These are phyloP conservation scores for Verruconis gallopava DNA, from an alignment of 2,329 filamentous ascomycete species.

Conservation along the genomic window DNA sequence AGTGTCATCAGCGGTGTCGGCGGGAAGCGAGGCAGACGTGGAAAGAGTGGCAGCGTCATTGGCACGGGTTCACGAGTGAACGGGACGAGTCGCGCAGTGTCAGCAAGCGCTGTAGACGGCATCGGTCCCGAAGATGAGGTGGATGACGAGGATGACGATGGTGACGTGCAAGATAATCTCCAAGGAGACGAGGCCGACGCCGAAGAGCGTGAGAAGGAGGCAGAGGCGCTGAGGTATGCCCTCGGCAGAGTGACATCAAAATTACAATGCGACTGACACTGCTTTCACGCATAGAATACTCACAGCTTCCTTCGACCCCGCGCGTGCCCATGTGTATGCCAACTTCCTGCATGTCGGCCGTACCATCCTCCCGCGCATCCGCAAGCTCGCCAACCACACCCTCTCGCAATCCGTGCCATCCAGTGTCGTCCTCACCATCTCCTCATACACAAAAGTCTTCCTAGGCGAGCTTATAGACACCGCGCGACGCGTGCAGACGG, in stretches of 20 bases:
- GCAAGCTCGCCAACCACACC: constrained; percentile 67
- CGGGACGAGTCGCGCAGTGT: constrained; percentile 17
- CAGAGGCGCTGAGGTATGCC: neutral
- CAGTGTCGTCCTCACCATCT: constrained; percentile 63
- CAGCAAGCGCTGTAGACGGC: constrained; percentile 12
- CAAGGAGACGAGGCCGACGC: neutral
- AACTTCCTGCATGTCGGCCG: neutral
- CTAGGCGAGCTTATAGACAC: constrained; percentile 63
- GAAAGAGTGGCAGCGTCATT: constrained; percentile 28
- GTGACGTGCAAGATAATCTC: constrained; percentile 28
- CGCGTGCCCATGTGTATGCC: too few relatives aligned
- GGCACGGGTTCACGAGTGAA: neutral
- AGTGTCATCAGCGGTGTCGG: constrained; percentile 26
- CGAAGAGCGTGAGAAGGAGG: neutral
- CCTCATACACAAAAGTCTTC: constrained; percentile 63
- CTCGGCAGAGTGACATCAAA: too few relatives aligned
- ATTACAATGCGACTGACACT: too few relatives aligned
- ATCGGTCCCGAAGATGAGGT: constrained; percentile 37
- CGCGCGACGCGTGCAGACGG: constrained; percentile 55
- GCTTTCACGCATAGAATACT: too few relatives aligned
- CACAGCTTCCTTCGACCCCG: too few relatives aligned
- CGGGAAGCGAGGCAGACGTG: constrained; percentile 46
- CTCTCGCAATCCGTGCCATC: constrained; percentile 66
- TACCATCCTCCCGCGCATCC: constrained; percentile 29
- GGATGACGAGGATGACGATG: constrained; percentile 46